Percentiles rank a stretch among this genome's conserved stretches.
Evolutionary conservation across 2,329 filamentous ascomycete species (phyloP).

Genomic region (Aspergillus hortae): DNA sequence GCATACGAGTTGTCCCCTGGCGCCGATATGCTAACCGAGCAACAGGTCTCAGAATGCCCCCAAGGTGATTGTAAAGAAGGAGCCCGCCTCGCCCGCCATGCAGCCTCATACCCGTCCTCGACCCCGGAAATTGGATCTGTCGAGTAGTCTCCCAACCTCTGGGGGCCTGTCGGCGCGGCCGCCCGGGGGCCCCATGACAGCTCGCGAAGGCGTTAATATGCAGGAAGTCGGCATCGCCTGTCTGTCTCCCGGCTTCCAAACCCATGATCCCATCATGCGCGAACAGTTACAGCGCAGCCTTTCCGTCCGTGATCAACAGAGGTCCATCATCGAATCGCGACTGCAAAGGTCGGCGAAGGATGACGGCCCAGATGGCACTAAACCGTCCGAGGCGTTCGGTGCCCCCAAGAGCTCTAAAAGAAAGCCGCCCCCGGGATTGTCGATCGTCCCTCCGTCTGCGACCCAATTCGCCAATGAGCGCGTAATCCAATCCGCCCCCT

Average conservation of each 20-base stretch:
- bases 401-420: conserved; percentile 36
- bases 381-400: conserved; percentile 49
- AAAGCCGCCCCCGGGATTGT: conserved; percentile 77
- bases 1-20: conserved; percentile 27
- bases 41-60: conserved; percentile 48
- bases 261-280: conserved; percentile 93
- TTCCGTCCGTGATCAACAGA: conserved; percentile 87
- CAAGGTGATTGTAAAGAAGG: conserved; percentile 94
- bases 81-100: conserved; percentile 82
- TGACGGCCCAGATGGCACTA: conserved; percentile 60
- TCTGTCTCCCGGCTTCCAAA: conserved; percentile 91
- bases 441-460: conserved; percentile 91
- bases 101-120: conserved; percentile 55
- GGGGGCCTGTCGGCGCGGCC: conserved; percentile 61
- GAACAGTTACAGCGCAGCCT: conserved; percentile 93
- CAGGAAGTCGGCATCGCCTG: conserved; percentile 93
- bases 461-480: conserved; percentile 90
- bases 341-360: conserved; percentile 83
- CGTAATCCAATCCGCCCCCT: conserved; percentile 92
- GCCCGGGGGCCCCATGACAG: conserved; percentile 65
- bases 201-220: conserved; percentile 74
- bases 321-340: conserved; percentile 89
- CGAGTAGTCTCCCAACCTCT: conserved; percentile 42
- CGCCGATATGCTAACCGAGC: background rate
- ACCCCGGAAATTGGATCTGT: conserved; percentile 45